These are phyloP conservation scores for Naganishia onofrii DNA, from an alignment of 768 basidiomycete genomes.

Conservation along the genomic window DNA sequence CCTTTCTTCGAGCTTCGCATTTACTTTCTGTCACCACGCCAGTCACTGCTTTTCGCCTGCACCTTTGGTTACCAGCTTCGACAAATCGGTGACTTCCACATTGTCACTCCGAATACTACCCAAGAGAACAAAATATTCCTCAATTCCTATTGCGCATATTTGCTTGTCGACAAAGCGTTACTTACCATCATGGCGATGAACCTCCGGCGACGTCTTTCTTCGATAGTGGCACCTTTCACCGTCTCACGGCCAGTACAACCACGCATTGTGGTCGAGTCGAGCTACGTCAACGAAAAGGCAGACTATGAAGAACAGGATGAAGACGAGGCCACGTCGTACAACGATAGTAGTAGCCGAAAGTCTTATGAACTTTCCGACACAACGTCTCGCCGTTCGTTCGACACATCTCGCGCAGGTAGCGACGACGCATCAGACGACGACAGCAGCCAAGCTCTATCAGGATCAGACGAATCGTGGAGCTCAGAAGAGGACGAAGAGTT, in stretches of 20 bases:
- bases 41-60: too few relatives aligned
- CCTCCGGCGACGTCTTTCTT: constrained; percentile 5
- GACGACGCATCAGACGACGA: neutral
- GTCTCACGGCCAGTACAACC: neutral
- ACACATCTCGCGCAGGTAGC: constrained; percentile 9
- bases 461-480: neutral
- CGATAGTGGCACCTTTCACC: constrained; percentile 13
- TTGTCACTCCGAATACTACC: too few relatives aligned
- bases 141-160: neutral
- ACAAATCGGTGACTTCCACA: too few relatives aligned
- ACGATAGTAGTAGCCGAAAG: neutral
- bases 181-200: neutral
- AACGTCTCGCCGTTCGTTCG: constrained; percentile 4
- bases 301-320: neutral
- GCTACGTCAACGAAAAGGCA: neutral
- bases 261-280: neutral
- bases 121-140: neutral
- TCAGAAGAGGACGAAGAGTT: constrained; percentile 2
- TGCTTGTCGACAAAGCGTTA: neutral
- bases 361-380: neutral
- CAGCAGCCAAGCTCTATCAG: neutral
- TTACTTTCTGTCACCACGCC: too few relatives aligned
- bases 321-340: neutral
- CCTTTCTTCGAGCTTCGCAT: too few relatives aligned
- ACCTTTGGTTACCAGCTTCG: too few relatives aligned